These are phyloP conservation scores for Phialophora verrucosa DNA, from an alignment of 2,329 filamentous ascomycete species.

Conservation along the genomic window DNA sequence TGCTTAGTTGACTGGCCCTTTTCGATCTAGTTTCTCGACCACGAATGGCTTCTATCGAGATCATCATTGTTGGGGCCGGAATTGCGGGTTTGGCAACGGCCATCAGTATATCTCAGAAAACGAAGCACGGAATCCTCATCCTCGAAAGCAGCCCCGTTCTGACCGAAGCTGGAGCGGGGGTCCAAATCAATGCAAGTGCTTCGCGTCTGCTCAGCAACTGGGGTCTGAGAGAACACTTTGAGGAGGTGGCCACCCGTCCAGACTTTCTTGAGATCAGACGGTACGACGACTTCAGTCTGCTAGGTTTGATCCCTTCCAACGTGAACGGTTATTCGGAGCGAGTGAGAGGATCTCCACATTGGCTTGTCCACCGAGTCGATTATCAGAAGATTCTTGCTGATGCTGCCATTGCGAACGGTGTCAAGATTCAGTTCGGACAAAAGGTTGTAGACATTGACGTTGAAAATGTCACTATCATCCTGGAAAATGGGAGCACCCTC, in stretches of 20 bases:
- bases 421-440: slow-evolving; percentile 21
- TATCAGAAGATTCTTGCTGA: slow-evolving; percentile 43
- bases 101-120: slow-evolving; percentile 39
- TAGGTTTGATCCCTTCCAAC: slow-evolving; percentile 45
- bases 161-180: slow-evolving; percentile 37
- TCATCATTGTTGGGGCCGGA: slow-evolving; percentile 41
- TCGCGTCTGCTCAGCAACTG: slow-evolving; percentile 33
- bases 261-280: slow-evolving; percentile 46
- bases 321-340: slow-evolving; percentile 30
- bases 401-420: slow-evolving; percentile 36
- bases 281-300: slow-evolving; percentile 44
- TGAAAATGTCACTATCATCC: slow-evolving; percentile 3
- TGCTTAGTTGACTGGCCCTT: neutral
- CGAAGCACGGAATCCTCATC: slow-evolving; percentile 39
- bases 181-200: slow-evolving; percentile 38
- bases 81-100: slow-evolving; percentile 42
- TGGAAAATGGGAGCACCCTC: slow-evolving; percentile 18
- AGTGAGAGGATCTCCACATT: slow-evolving; percentile 39
- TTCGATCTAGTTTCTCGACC: neutral
- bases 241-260: slow-evolving; percentile 41
- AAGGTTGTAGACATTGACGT: slow-evolving; percentile 18
- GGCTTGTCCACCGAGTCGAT: slow-evolving; percentile 45
- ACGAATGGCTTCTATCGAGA: slow-evolving; percentile 10
- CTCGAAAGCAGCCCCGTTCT: slow-evolving; percentile 39
- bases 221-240: slow-evolving; percentile 28